These are phyloP conservation scores for Rehmannia glutinosa DNA, from an alignment of 257 asterid genomes.

Conservation along the genomic window DNA sequence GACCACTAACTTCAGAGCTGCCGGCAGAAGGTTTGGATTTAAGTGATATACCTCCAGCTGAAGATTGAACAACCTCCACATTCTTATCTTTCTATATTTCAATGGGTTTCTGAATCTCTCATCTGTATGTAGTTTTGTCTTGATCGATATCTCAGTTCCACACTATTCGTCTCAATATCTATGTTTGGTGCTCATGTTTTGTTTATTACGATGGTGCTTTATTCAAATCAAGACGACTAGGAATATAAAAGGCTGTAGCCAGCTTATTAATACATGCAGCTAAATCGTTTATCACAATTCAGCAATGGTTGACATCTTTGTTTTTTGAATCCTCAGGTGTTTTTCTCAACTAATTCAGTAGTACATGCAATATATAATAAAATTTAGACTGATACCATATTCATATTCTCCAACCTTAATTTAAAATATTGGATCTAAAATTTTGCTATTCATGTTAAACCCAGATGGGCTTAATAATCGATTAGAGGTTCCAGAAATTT, in stretches of 20 bases:
- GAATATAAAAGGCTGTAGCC: too few relatives aligned
- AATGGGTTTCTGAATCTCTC: not conserved
- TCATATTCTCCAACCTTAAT: too few relatives aligned
- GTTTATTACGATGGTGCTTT: not conserved
- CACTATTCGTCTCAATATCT: not conserved
- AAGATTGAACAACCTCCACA: conserved; percentile 33
- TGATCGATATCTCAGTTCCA: not conserved
- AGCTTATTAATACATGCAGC: too few relatives aligned
- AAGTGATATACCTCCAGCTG: conserved; percentile 69
- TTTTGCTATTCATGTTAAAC: too few relatives aligned
- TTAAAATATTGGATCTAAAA: too few relatives aligned
- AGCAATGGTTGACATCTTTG: not conserved
- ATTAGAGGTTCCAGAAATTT: too few relatives aligned
- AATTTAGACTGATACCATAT: too few relatives aligned
- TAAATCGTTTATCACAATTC: too few relatives aligned
- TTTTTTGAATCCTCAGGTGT: too few relatives aligned
- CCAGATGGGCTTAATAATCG: too few relatives aligned
- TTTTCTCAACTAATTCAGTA: too few relatives aligned
- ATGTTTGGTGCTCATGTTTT: not conserved
- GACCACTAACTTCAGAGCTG: conserved; percentile 76
- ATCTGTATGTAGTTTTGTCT: conserved; percentile 12
- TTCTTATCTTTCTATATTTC: not conserved
- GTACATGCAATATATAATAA: too few relatives aligned
- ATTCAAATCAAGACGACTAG: not conserved
- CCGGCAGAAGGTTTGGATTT: conserved; percentile 84